These are phyloP conservation scores for Malassezia cuniculi DNA, from an alignment of 1,284 basidiomycete species.

Conservation along the genomic window DNA sequence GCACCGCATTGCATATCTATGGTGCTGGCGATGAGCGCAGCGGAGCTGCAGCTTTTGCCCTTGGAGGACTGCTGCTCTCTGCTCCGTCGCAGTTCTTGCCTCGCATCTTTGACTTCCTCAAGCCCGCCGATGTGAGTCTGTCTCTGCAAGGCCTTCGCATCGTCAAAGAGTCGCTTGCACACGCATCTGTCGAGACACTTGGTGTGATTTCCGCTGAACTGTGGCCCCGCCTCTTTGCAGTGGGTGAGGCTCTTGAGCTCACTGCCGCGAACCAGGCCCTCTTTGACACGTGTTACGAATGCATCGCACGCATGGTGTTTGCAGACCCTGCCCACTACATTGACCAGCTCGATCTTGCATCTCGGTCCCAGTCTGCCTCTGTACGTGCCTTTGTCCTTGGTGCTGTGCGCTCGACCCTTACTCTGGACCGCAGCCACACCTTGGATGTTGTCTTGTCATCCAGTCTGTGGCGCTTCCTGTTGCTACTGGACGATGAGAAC, in stretches of 20 bases:
- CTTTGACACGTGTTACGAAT: constrained; percentile 51
- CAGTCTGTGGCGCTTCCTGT: constrained; percentile 75
- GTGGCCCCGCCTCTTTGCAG: constrained; percentile 58
- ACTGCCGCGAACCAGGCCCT: background rate
- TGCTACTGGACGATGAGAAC: constrained; percentile 69
- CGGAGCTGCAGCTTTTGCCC: constrained; percentile 25
- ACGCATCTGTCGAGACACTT: constrained; percentile 68
- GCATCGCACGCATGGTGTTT: constrained; percentile 84
- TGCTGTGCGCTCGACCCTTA: constrained; percentile 87
- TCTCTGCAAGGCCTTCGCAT: constrained; percentile 64
- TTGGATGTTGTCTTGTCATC: constrained; percentile 81
- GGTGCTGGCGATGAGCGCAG: constrained; percentile 30
- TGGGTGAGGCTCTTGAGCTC: constrained; percentile 61
- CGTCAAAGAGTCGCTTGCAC: constrained; percentile 82
- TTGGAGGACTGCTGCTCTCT: constrained; percentile 86
- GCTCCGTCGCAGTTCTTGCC: constrained; percentile 74
- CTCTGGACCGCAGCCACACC: constrained; percentile 59
- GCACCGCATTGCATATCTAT: constrained; percentile 21
- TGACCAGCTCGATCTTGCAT: constrained; percentile 53
- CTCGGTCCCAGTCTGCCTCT: constrained; percentile 48
- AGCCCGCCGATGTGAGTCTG: too few species aligned
- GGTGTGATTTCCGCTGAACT: constrained; percentile 70
- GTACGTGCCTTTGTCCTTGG: constrained; percentile 76
- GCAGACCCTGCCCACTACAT: constrained; percentile 77
- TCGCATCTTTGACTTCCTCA: too few species aligned